Percentiles rank a stretch among this genome's conserved stretches.
Evolutionary conservation across 306 rosid genomes (phyloP).

Genomic region (Quercus suber): DNA sequence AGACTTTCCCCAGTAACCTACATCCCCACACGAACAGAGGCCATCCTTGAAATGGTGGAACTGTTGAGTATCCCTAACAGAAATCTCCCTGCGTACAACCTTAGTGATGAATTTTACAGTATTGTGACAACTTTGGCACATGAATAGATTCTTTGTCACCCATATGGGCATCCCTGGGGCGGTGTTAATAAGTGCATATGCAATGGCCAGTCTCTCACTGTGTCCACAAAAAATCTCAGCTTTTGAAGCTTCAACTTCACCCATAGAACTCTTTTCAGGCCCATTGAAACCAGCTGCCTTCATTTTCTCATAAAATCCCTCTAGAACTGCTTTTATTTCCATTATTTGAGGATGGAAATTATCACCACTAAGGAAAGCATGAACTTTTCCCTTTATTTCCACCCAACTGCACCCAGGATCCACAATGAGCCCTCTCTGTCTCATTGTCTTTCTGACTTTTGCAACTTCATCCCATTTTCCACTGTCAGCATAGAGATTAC

Average conservation of each 20-base stretch:
- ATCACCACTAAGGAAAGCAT: constrained; percentile 84
- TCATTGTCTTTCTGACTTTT: constrained; percentile 59
- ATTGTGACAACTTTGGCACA: constrained; percentile 80
- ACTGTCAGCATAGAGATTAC: constrained; percentile 65
- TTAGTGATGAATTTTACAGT: constrained; percentile 65
- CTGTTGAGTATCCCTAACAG: constrained; percentile 69
- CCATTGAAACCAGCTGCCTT: constrained; percentile 40
- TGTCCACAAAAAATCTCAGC: constrained; percentile 94
- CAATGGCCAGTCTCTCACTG: constrained; percentile 81
- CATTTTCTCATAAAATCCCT: constrained; percentile 76
- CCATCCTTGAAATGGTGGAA: constrained; percentile 95
- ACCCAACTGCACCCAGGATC: constrained; percentile 99
- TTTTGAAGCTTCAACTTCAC: constrained; percentile 65
- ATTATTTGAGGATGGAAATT: constrained; percentile 60
- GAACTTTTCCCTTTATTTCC: constrained; percentile 77
- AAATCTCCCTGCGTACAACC: constrained; percentile 81
- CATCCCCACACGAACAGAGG: constrained; percentile 77
- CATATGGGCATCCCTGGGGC: constrained; percentile 79
- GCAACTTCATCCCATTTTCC: constrained; percentile 75
- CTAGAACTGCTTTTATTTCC: constrained; percentile 57
- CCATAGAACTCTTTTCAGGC: constrained; percentile 28
- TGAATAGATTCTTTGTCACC: constrained; percentile 88
- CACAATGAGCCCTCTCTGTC: constrained; percentile 63
- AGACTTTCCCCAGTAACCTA: constrained; percentile 45
- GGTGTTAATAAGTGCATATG: constrained; percentile 69